Percentiles rank a stretch among this genome's conserved stretches.
These are phyloP conservation scores for Cunninghamia lanceolata DNA, from an alignment of 75 land plant genomes.

Conservation along the genomic window DNA sequence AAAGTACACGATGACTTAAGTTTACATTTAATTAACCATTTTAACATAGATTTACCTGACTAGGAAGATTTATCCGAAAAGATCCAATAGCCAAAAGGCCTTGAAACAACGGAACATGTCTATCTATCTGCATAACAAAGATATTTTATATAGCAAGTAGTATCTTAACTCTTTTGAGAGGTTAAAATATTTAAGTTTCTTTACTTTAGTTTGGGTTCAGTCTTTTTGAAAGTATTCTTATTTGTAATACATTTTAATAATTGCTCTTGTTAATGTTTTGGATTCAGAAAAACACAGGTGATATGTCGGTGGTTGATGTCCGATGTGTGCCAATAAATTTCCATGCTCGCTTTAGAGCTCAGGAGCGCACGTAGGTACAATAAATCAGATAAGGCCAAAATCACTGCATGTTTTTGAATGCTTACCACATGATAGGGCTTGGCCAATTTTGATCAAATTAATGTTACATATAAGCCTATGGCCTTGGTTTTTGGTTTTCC, in stretches of 20 bases:
- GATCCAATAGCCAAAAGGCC: neutral
- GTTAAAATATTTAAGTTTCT: neutral
- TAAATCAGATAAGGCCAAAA: neutral
- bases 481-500: neutral
- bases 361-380: slow-evolving; percentile 90
- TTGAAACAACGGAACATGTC: neutral
- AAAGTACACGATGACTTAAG: neutral
- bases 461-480: neutral
- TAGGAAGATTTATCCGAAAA: neutral
- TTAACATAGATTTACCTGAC: neutral
- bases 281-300: slow-evolving; percentile 73
- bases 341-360: slow-evolving; percentile 89
- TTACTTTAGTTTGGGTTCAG: neutral
- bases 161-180: neutral
- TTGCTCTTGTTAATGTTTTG: neutral
- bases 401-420: neutral
- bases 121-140: neutral
- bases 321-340: slow-evolving; percentile 69
- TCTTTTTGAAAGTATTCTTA: neutral
- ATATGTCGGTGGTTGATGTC: slow-evolving; percentile 74
- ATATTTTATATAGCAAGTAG: neutral
- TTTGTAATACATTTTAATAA: neutral
- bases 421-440: neutral
- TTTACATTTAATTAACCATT: neutral
- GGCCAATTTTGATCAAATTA: neutral